Evolutionary conservation across 805 yeast genomes (phyloP), one percentile per base, ranked within the genome.

Genomic region (Ogataea populi-albae): DNA sequence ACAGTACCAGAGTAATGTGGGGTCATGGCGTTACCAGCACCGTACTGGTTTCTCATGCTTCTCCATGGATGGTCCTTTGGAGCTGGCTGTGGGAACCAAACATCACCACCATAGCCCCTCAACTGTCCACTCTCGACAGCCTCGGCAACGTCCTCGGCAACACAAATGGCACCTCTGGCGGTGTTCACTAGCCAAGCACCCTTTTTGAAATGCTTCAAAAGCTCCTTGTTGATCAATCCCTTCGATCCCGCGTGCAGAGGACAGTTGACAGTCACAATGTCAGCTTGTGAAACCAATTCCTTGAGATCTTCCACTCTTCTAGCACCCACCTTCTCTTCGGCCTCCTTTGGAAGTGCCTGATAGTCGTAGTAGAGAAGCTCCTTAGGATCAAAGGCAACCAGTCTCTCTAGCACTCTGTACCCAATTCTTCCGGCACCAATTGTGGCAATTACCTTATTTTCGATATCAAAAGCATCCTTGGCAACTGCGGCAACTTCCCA

Each of bases 391-490:
- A 84, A 84, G 2, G 91, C 79, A 40, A 72, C 66, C 50, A 83
- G 61, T 55, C 91, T 73, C 62, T 81, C 82, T 54, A 84, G 67
- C 17, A 84, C 83, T 41, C 86, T 71, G 66, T 75, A 79, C 18
- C 93, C 93, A 50, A 84, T 85, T 59, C 91, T 73, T 34, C 91
- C 93, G 19, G 83, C 83, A 40, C 89, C 93, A 43, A 84, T 82
- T 26, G 89, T 82, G n/a, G 84, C 81, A 40, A 84, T 68, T 20
- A 77, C 81, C 64, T 84, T 84, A 41, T 75, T 84, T 57, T 84
- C 93, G 41, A 84, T 57, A 52, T 84, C 93, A 49, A 74, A 84
- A 23, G 81, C 77, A 52, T 79, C 79, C 62, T 81, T 79, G 40
- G 89, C 86, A 33, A 75, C 74, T 29, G 68, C 83, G 15, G 93